These are phyloP conservation scores for Candida ortonii DNA, from an alignment of 805 yeast species.

Conservation along the genomic window DNA sequence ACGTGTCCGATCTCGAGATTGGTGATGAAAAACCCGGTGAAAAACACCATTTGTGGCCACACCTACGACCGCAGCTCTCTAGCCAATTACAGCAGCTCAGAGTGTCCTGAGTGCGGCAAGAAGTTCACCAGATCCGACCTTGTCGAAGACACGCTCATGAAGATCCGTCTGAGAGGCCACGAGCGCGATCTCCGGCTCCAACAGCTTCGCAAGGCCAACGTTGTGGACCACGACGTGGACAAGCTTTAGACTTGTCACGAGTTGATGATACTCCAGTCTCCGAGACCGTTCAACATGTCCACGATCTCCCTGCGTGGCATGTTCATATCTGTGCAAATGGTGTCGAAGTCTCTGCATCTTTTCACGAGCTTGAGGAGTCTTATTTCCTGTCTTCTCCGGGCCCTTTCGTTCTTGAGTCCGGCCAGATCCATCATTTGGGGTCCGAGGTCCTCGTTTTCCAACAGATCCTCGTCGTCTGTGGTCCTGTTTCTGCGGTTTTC, in stretches of 20 bases:
- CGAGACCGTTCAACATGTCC: conserved; percentile 38
- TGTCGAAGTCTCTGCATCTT: conserved; percentile 56
- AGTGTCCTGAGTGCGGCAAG: conserved; percentile 60
- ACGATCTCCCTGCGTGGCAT: conserved; percentile 57
- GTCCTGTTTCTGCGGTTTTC: conserved; percentile 23
- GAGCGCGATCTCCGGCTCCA: conserved; percentile 23
- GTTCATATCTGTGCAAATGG: conserved; percentile 67
- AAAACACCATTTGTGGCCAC: conserved; percentile 58
- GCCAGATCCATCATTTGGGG: conserved; percentile 23
- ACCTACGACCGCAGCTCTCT: conserved; percentile 54
- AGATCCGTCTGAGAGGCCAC: conserved; percentile 46
- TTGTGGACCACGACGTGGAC: conserved; percentile 18
- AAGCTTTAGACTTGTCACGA: conserved; percentile 16
- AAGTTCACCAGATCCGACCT: conserved; percentile 36
- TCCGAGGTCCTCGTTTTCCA: conserved; percentile 18
- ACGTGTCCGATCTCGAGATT: conserved; percentile 64
- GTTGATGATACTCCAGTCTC: conserved; percentile 49
- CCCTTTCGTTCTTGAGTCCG: conserved; percentile 21
- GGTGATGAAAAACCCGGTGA: conserved; percentile 51
- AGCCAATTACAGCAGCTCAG: conserved; percentile 28
- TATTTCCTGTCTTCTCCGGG: conserved; percentile 30
- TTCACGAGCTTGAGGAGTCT: conserved; percentile 44
- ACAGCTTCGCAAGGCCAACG: conserved; percentile 16
- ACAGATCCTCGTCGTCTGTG: conserved; percentile 10
- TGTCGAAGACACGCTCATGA: conserved; percentile 52